Base-by-base conservation (phyloP, 495 filamentous ascomycete genomes). In the Emericellopsis terricola region DNA sequence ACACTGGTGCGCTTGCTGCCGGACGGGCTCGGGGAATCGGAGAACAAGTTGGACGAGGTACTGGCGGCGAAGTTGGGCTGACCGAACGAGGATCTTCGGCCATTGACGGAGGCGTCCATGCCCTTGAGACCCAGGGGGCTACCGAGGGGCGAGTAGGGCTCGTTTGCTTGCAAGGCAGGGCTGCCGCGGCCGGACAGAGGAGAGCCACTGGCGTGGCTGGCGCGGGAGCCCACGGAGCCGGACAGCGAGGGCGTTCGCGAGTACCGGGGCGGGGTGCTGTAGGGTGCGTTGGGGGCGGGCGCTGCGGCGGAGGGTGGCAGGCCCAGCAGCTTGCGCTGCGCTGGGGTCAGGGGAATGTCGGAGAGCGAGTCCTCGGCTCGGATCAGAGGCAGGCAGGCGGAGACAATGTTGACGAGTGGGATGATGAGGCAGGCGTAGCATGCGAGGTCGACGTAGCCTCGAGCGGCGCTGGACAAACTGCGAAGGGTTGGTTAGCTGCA, bases 321-420 rank as follows among this genome's bases (percentile, higher is more conserved):
- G 8, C 86, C 85, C 14, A 97, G 66, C 13, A 93, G 69, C 34
- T 70, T 63, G 27, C 89, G 79, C 53, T 97, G 89, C 9, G 76
- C 74, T 15, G 89, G 83, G 4, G 85, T 94, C 34, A 97, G 66
- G 40, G 89, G 73, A 31, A 97, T 91, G 51, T 97, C 87, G 42
- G 73, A 61, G 38, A 94, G 65, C 40, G 87, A 70, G 51, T 93
- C 85, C 37, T 63, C 68, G 5, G 57, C 54, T 32, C 72, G 68
- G 47, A 81, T 50, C 15, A 94, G 65, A 9, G 83, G 89, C 15
- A 67, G 61, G 23, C 77, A 43, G 11, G 80, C 73, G 10, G 69
- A 39, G 39, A 61, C 38, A 37, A 87, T 71, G 52, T 86, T 89
- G 52, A 61, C 53, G 27, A 73, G 16, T 20, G 81, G 65, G 28